phyloP scores from a whole-genome alignment of 345 rosid species.

The Dimocarpus longan region DNA sequence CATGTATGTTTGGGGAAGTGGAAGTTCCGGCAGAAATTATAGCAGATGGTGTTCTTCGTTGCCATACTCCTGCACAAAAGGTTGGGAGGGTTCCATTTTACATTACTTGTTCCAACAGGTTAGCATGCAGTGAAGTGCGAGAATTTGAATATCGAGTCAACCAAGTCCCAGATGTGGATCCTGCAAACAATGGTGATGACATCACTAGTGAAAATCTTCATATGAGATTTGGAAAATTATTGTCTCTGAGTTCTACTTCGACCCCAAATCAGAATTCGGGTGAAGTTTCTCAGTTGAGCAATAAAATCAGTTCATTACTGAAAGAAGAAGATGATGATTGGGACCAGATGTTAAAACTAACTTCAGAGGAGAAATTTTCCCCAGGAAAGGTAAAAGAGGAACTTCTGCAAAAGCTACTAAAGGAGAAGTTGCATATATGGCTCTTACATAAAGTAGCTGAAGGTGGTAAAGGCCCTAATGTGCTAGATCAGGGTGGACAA shows the following conservation, averaged over 20 bases:
- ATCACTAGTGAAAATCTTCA: conserved; percentile 46
- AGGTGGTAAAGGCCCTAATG: conserved; percentile 86
- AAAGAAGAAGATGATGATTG: conserved; percentile 58
- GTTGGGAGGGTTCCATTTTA: conserved; percentile 90
- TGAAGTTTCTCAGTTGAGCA: conserved; percentile 55
- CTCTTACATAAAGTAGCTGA: conserved; percentile 73
- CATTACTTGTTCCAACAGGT: conserved; percentile 83
- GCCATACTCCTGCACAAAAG: conserved; percentile 63
- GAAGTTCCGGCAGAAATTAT: conserved; percentile 90
- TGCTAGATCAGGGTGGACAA: conserved; percentile 86
- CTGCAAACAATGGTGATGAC: conserved; percentile 25
- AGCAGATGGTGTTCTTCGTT: conserved; percentile 79
- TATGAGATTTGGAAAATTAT: conserved; percentile 58
- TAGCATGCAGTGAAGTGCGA: conserved; percentile 95
- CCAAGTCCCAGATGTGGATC: conserved; percentile 37
- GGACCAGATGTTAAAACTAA: conserved; percentile 53
- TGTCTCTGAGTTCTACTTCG: conserved; percentile 47
- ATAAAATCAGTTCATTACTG: conserved; percentile 62
- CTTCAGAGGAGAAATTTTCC: conserved; percentile 41
- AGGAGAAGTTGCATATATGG: conserved; percentile 80
- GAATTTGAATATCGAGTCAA: conserved; percentile 75
- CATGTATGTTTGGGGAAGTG: conserved; percentile 97
- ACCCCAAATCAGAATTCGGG: conserved; percentile 19
- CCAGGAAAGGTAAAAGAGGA: conserved; percentile 50
- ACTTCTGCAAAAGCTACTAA: conserved; percentile 65